Conservation (phyloP, 805 yeast genomes). For the Starmerella tilneyi region DNA sequence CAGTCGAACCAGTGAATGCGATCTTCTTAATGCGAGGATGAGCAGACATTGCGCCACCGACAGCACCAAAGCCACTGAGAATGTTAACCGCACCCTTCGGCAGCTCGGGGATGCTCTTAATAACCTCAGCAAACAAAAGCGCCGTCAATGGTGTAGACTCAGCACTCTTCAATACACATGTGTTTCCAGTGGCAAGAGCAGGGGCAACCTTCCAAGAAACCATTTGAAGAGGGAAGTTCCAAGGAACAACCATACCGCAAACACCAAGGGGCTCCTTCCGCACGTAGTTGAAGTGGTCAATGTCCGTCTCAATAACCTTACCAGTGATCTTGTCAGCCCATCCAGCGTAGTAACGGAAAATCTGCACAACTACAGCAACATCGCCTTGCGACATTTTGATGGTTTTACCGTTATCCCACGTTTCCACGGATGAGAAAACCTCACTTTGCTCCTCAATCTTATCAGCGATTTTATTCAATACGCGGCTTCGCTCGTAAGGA, state of each 20-base stretch:
- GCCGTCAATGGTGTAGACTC: constrained; percentile 68
- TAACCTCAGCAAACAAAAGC: constrained; percentile 44
- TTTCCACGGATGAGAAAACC: constrained; percentile 66
- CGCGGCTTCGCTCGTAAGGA: constrained; percentile 55
- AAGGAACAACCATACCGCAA: constrained; percentile 60
- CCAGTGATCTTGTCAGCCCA: constrained; percentile 65
- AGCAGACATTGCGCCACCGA: constrained; percentile 51
- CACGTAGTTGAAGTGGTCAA: constrained; percentile 55
- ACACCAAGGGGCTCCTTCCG: constrained; percentile 58
- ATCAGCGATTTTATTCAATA: constrained; percentile 65
- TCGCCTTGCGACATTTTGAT: constrained; percentile 36
- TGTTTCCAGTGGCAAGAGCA: constrained; percentile 71
- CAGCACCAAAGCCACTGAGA: constrained; percentile 58
- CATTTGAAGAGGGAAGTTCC: constrained; percentile 65
- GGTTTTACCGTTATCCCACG: constrained; percentile 85
- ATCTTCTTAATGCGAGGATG: constrained; percentile 67
- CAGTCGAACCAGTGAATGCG: constrained; percentile 92
- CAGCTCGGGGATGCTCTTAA: constrained; percentile 56
- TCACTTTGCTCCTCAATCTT: constrained; percentile 64
- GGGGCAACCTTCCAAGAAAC: constrained; percentile 76
- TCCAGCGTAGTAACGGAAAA: constrained; percentile 60
- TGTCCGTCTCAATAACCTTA: constrained; percentile 46
- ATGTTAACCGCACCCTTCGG: constrained; percentile 71
- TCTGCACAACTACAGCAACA: constrained; percentile 45
- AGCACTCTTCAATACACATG: constrained; percentile 60